Base-by-base conservation (phyloP, 2,329 filamentous ascomycete genomes). In the Emericellopsis cladophorae region DNA sequence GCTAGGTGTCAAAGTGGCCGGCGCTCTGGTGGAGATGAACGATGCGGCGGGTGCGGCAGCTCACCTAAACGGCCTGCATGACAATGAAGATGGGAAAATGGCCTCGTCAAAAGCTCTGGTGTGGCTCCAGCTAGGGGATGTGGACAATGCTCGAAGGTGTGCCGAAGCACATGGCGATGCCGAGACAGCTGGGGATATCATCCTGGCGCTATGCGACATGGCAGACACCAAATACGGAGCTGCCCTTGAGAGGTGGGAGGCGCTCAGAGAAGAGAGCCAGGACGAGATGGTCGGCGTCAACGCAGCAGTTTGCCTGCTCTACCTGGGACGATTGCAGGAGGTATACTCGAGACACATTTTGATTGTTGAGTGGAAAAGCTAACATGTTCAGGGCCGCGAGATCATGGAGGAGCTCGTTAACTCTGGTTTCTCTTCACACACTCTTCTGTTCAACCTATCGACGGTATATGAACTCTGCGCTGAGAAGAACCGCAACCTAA, bases 401-500 rank as follows among this genome's bases (percentile, higher is more conserved):
- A 60, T 84, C 1, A 65, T 95, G 4, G 81, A 90, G 51, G 60
- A 64, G 0, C 62, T 93, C 10, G 67, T 88, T 0, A 68, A 76
- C 4, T 57, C 66, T 1, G 75, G 79, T 1, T 66, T 76, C 33
- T 74, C 77, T 0, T 95, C 90, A 43, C 80, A 84, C 46, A 84
- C 84, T 1, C 63, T 95, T 3, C 74, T 93, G 0, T 94, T 95
- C 62, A 96, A 96, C 56, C 61, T 98, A 11, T 79, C 81, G 10
- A 96, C 90, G 0, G 76, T 95, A 51, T 96, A 94, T 56, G 92
- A 96, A 60, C 70, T 96, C 7, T 92, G 84, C 55, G 89, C 84
- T 0, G 89, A 96, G 51, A 73, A 75, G 46, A 76, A 85, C 34
- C 68, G 75, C 38, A 71, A 71, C 11, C 60, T 83, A 50, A 96